Evolutionary conservation across 306 rosid species (phyloP), one percentile per base, ranked within the genome.

Genomic region (Rosa chinensis): DNA sequence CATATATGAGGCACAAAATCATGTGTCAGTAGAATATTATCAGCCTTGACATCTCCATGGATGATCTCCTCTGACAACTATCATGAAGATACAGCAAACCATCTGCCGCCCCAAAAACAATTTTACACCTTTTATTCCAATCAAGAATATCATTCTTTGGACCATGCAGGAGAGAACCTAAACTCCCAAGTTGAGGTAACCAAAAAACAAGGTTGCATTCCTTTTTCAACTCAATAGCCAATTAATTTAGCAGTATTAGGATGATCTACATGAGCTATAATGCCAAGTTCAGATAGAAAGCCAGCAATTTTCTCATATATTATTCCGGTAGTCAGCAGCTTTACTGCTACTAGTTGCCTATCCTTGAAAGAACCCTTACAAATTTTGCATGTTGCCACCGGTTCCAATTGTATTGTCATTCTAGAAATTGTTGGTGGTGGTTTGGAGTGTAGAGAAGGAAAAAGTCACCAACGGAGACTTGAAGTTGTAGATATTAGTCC

Each of bases 81-180:
- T 92, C 94, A 79, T 94, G 98, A 64, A 94, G 97, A 81, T 94
- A 94, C 10, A 84, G 77, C 39, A 94, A 86, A 64, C 98, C 98
- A 64, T 89, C 86, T 2, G 97, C 96, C 32, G 85, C 80, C 59
- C 98, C 97, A 21, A 89, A 28, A 44, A 86, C 82, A 47, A 94
- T 92, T 74, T 81, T 94, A 55, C 88, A 89, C 84, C 97, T 87
- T 79, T 74, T 85, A 71, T 85, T 86, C 98, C 98, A 94, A 79
- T 87, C 87, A 16, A 94, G 84, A 52, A 47, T 58, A 37, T 56
- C 80, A 48, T 70, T 83, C 72, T 80, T 81, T 16, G 86, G 77
- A 74, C 96, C 97, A 75, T 89, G 96, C 66, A 94, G 92, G 79
- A 90, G 77, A 56, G 94, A 86, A 71, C 92, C 96, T 81, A 94